Conservation (phyloP, 225 moss, liverwort and hornwort genomes). For the Bryoerythrophyllum caledonicum region DNA sequence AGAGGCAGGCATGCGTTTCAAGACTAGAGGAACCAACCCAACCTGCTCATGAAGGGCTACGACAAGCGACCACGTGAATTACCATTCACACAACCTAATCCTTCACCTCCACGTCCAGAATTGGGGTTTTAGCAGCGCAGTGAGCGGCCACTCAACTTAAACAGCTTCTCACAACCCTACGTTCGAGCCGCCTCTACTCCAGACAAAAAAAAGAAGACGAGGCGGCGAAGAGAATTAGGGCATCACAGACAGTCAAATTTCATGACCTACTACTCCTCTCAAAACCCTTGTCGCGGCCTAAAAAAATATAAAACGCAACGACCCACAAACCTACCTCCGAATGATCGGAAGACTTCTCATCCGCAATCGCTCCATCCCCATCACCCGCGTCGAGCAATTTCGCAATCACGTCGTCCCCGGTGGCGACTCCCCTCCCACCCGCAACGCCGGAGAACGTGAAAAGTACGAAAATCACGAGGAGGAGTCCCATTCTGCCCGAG, state of each 20-base stretch:
- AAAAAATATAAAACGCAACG: not conserved
- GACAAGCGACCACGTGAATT: not conserved
- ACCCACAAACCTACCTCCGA: constrained; percentile 11
- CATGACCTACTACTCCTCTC: not conserved
- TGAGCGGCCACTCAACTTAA: not conserved
- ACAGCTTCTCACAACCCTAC: not conserved
- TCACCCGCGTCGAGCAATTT: constrained; percentile 6
- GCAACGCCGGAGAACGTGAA: too few relatives aligned
- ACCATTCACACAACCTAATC: not conserved
- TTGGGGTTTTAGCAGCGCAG: constrained; percentile 19
- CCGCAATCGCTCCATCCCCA: not conserved
- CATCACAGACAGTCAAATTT: not conserved
- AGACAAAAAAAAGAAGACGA: not conserved
- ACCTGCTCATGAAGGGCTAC: not conserved
- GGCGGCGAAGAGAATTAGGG: not conserved
- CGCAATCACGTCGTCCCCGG: not conserved
- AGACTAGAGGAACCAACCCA: not conserved
- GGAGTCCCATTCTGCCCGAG: not conserved
- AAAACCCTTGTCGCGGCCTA: not conserved
- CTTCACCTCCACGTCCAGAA: not conserved
- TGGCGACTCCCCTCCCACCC: too few relatives aligned
- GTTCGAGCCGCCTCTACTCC: not conserved
- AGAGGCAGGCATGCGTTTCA: not conserved
- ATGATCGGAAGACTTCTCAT: not conserved
- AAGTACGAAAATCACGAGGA: too few relatives aligned